A percentile compares a stretch with the other conserved stretches of the same genome.
Conservation (phyloP, 331 rosid species). For the Pyrus hybrid region DNA sequence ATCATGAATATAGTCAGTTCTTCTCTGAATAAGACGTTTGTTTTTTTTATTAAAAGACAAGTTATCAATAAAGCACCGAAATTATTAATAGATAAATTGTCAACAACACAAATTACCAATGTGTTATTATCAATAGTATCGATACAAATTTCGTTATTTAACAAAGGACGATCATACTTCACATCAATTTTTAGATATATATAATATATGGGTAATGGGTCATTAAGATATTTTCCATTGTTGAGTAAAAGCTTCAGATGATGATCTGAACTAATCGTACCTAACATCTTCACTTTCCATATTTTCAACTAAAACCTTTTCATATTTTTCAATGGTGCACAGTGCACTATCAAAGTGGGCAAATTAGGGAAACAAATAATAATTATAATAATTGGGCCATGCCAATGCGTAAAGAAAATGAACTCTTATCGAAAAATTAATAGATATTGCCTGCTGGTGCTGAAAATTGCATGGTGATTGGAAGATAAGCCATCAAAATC, state of each 20-base stretch:
- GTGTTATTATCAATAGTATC: background rate
- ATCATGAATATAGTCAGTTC: background rate
- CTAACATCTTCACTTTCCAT: too few relatives aligned
- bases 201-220: background rate
- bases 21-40: too few relatives aligned
- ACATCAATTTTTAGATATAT: background rate
- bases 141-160: too few relatives aligned
- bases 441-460: background rate
- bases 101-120: background rate
- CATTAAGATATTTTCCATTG: background rate
- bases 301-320: background rate
- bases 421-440: background rate
- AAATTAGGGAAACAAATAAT: background rate
- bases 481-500: slow-evolving; percentile 3
- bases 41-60: too few relatives aligned
- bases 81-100: too few relatives aligned
- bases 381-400: background rate
- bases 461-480: background rate
- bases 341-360: background rate
- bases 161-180: background rate
- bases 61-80: too few relatives aligned
- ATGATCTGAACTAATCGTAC: background rate
- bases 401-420: background rate
- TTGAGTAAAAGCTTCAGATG: background rate
- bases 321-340: background rate